Conservation (phyloP, 495 filamentous ascomycete genomes). For the Neurospora terricola region DNA sequence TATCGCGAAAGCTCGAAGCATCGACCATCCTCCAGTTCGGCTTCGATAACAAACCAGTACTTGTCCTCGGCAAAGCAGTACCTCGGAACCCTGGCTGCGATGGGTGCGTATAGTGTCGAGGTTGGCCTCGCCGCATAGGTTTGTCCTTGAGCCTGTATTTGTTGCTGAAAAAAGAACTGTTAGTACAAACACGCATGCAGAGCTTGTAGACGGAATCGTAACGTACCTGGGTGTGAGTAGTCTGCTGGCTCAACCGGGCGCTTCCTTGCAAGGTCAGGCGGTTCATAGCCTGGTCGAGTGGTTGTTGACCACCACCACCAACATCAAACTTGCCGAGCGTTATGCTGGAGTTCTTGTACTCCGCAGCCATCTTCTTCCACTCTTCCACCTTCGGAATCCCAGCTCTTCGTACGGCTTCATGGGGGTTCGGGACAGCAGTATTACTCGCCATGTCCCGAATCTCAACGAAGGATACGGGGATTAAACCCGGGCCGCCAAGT, state of each 20-base stretch:
- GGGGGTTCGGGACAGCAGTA: conserved; percentile 67
- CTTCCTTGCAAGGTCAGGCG: conserved; percentile 59
- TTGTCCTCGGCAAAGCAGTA: conserved; percentile 97
- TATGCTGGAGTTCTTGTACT: conserved; percentile 99
- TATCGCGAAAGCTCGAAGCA: conserved; percentile 88
- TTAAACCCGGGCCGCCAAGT: conserved; percentile 85
- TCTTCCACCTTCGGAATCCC: conserved; percentile 97
- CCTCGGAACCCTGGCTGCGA: conserved; percentile 76
- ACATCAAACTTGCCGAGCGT: conserved; percentile 82
- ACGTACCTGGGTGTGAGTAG: conserved; percentile 35
- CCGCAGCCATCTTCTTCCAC: conserved; percentile 99
- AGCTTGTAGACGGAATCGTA: neutral
- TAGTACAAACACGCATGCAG: conserved; percentile 6
- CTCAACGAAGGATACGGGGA: conserved; percentile 95
- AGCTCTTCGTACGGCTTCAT: conserved; percentile 78
- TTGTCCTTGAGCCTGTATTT: conserved; percentile 17
- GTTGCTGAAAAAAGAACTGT: conserved; percentile 17
- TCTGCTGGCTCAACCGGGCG: conserved; percentile 33
- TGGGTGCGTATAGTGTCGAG: conserved; percentile 38
- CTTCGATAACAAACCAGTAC: conserved; percentile 97
- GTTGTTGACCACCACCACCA: conserved; percentile 33
- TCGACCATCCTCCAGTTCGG: conserved; percentile 78
- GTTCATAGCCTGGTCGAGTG: conserved; percentile 62
- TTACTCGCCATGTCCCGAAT: conserved; percentile 89
- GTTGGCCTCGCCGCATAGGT: conserved; percentile 28